These are phyloP conservation scores for Quercus glauca DNA, from an alignment of 306 rosid genomes.

Conservation along the genomic window DNA sequence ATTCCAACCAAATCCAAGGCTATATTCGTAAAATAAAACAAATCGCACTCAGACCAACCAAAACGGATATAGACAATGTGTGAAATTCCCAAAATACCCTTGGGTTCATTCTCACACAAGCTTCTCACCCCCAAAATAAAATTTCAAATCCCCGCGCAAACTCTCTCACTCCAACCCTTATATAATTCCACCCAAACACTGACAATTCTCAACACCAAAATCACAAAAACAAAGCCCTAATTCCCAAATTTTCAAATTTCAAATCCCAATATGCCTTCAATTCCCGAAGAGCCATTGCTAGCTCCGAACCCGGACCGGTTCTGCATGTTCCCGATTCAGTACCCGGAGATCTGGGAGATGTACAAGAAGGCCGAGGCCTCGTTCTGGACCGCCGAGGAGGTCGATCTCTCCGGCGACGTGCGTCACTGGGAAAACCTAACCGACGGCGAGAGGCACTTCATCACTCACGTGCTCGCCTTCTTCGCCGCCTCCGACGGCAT, in stretches of 20 bases:
- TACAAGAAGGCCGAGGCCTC: conserved; percentile 93
- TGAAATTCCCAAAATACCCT: conserved; percentile 15
- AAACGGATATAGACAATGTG: no score
- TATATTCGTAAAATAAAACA: neutral
- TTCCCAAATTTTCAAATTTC: neutral
- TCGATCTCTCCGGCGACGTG: conserved; percentile 60
- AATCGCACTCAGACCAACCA: no score
- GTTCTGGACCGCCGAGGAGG: conserved; percentile 91
- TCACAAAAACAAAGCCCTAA: neutral
- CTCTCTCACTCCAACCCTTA: neutral
- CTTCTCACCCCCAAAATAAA: conserved; percentile 17
- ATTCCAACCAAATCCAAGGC: neutral
- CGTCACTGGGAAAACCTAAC: conserved; percentile 61
- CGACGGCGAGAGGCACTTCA: conserved; percentile 67
- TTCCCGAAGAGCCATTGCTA: conserved; percentile 72
- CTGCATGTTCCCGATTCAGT: conserved; percentile 91
- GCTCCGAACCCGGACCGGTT: conserved; percentile 74
- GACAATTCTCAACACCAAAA: neutral
- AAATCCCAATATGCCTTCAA: conserved; percentile 46
- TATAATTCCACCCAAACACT: conserved; percentile 15
- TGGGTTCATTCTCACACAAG: conserved; percentile 40
- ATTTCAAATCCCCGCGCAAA: conserved; percentile 48
- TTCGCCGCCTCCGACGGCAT: conserved; percentile 92
- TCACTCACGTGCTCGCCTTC: conserved; percentile 78
- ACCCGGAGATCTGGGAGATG: conserved; percentile 91